Conservation (phyloP, 179 eudicot species). For the Carnegiea gigantea region DNA sequence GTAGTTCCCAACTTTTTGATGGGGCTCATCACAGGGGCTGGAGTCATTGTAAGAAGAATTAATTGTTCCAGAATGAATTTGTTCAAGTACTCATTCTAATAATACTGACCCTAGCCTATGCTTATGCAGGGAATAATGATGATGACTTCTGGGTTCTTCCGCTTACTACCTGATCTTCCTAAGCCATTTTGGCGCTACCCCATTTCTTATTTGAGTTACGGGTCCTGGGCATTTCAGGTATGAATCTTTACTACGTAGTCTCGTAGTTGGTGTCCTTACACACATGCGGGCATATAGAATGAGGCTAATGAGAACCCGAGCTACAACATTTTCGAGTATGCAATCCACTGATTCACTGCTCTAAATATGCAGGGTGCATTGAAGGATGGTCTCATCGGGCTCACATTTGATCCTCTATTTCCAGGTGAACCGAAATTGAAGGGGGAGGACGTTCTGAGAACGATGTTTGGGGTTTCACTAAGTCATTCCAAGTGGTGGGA, state of each 20-base stretch:
- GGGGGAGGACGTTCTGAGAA: conserved; percentile 48
- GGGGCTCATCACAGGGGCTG: conserved; percentile 77
- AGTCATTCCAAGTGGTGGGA: conserved; percentile 89
- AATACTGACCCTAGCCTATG: not conserved
- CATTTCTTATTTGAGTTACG: conserved; percentile 67
- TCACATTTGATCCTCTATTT: conserved; percentile 59
- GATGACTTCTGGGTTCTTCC: conserved; percentile 93
- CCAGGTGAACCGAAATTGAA: conserved; percentile 63
- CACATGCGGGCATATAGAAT: too few species aligned
- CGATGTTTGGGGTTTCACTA: conserved; percentile 46
- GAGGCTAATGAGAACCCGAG: not conserved
- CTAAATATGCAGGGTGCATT: conserved; percentile 57
- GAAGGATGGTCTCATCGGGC: conserved; percentile 81
- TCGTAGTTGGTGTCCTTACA: too few species aligned
- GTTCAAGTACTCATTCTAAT: not conserved
- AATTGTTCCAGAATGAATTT: not conserved
- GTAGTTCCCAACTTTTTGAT: conserved; percentile 66
- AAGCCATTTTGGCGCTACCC: conserved; percentile 88
- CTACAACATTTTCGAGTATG: too few species aligned
- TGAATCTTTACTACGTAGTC: not conserved
- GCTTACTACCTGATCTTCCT: conserved; percentile 80
- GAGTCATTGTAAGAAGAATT: conserved; percentile 52
- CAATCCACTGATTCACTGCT: conserved; percentile 10
- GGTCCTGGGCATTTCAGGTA: conserved; percentile 93
- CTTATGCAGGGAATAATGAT: conserved; percentile 83